These are phyloP conservation scores for Fusarium sp. DNA, from an alignment of 2,329 filamentous ascomycete species.

Conservation along the genomic window DNA sequence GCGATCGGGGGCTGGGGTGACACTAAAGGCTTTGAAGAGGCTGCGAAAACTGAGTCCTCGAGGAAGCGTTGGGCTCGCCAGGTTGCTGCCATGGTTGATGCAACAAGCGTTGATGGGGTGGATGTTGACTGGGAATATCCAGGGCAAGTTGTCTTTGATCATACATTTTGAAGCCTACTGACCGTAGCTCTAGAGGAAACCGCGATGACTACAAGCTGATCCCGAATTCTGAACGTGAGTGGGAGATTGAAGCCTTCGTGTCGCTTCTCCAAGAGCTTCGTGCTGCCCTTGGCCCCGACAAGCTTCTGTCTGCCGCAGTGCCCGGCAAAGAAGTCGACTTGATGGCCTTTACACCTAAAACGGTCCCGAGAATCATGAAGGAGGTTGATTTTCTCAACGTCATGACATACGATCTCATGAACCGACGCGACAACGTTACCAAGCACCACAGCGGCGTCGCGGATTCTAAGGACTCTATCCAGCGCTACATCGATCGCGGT, in stretches of 20 bases:
- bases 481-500: conserved; percentile 73
- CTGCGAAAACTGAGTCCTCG: conserved; percentile 65
- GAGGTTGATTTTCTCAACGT: conserved; percentile 78
- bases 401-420: conserved; percentile 81
- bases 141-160: conserved; percentile 52
- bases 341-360: conserved; percentile 75
- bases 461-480: conserved; percentile 68
- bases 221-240: conserved; percentile 72
- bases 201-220: conserved; percentile 78
- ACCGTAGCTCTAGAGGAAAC: conserved; percentile 67
- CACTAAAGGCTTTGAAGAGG: conserved; percentile 73
- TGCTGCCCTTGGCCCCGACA: conserved; percentile 67
- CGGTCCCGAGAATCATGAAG: conserved; percentile 70
- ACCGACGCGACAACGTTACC: conserved; percentile 76
- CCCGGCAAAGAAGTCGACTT: conserved; percentile 77
- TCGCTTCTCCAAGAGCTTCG: conserved; percentile 73
- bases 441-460: conserved; percentile 76
- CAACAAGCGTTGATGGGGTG: conserved; percentile 75
- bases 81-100: conserved; percentile 73
- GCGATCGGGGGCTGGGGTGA: conserved; percentile 85
- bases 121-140: conserved; percentile 79
- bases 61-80: conserved; percentile 75
- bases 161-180: neutral
- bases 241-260: conserved; percentile 76
- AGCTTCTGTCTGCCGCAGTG: conserved; percentile 77